Conservation (phyloP, 129 eudicot genomes). For the Flaveria linearis region DNA sequence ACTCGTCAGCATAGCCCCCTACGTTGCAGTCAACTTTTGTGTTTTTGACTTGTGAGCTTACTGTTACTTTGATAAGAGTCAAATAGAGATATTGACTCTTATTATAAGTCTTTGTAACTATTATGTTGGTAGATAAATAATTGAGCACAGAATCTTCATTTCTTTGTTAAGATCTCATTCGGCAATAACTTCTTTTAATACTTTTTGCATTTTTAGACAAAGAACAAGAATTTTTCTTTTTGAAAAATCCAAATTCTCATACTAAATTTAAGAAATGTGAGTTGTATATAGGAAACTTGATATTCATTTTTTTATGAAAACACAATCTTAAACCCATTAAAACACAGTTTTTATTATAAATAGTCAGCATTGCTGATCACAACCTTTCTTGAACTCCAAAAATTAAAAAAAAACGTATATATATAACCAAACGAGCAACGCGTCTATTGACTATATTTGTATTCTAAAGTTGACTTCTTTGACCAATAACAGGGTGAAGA, state of each 20-base stretch:
- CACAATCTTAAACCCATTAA: no score
- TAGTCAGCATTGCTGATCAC: neutral
- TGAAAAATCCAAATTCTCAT: neutral
- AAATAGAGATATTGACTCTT: constrained; percentile 4
- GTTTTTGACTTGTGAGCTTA: constrained; percentile 93
- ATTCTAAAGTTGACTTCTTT: constrained; percentile 26
- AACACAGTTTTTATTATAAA: neutral
- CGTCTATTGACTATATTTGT: neutral
- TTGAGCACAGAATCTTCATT: neutral
- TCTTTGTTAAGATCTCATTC: neutral
- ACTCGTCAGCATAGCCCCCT: constrained; percentile 94
- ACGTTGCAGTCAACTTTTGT: constrained; percentile 96
- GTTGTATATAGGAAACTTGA: neutral
- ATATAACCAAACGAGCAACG: constrained; percentile 5
- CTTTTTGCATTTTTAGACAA: neutral
- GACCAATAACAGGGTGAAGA: constrained; percentile 68
- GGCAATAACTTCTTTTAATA: neutral
- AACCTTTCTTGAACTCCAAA: neutral
- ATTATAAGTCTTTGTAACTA: neutral
- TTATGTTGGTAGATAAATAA: neutral
- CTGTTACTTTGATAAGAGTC: constrained; percentile 8
- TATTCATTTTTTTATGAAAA: neutral
- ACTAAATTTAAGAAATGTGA: neutral
- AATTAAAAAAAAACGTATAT: neutral
- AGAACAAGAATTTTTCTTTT: neutral